Evolutionary conservation across 1,139 yeast species (phyloP), one percentile per base, ranked within the genome.

Genomic region (Yamadazyma diddensiae): DNA sequence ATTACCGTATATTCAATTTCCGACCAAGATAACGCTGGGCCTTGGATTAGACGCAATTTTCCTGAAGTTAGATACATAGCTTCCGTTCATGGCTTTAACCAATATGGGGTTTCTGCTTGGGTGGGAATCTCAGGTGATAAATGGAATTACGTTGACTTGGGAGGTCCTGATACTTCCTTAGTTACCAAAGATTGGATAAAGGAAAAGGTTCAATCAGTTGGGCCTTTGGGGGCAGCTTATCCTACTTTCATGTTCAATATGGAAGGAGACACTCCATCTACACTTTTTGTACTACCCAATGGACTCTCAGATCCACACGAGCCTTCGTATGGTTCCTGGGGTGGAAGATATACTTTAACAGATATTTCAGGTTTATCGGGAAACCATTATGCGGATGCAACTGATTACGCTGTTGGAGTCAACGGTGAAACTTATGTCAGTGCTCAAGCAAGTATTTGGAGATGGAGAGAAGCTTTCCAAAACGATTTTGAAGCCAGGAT

Each of bases 251-350:
- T 41, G 42, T 52, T 43, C 36, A 39, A 30, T 16, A 48, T 49
- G 53, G 59, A 54, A 35, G 58, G 57, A 26, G 57, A 53, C 26
- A 50, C 57, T 5, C 58, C 58, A 8, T 41, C 58, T 2, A 39
- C 47, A 1, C 34, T 54, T 12, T 48, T 29, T 24, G 41, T 48
- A n/a, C 13, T 53, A 4, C 59, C 59, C 10, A 54, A 54, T 33
- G 59, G 59, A 3, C 36, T 54, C 15, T 43, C 42, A 16, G 39
- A 35, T 18, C 58, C 59, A 12, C 38, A 33, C 5, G 42, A 47
- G 28, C 59, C 59, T 15, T 46, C 46, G 21, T 51, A 35, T 34
- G 59, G 59, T 18, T 51, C 55, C 12, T 54, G 59, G 59, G 58
- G 59, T 31, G 57, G 58, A 17, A 45, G 58, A 25, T 54, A 48